Conservation (phyloP, 169 alveolate genomes). For the Plasmodium adleri region DNA sequence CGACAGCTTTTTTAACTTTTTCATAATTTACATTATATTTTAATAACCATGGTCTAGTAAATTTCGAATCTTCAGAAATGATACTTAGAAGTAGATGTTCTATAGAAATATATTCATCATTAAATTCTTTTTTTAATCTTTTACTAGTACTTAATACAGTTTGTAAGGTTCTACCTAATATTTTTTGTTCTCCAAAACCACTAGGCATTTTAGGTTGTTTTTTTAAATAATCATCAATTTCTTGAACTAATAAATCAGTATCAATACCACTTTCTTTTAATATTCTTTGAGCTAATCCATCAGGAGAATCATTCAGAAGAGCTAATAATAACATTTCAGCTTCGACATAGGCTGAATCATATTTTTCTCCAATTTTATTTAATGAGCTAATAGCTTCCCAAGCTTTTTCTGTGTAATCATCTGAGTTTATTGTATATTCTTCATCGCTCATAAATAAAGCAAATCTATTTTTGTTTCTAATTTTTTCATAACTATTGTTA, state of each 20-base stretch:
- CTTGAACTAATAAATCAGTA: conserved; percentile 82
- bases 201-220: conserved; percentile 88
- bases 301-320: conserved; percentile 84
- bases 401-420: conserved; percentile 91
- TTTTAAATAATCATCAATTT: conserved; percentile 85
- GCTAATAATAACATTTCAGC: conserved; percentile 89
- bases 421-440: conserved; percentile 88
- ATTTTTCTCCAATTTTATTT: conserved; percentile 85
- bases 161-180: conserved; percentile 89
- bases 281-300: conserved; percentile 83
- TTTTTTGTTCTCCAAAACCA: conserved; percentile 91
- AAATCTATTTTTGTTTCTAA: not conserved
- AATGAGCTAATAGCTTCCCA: conserved; percentile 91
- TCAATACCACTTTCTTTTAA: conserved; percentile 83
- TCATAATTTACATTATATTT: conserved; percentile 84
- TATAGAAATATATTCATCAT: conserved; percentile 88
- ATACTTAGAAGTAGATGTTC: conserved; percentile 89
- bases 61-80: conserved; percentile 89
- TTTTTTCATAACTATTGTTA: not conserved
- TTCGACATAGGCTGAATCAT: conserved; percentile 89
- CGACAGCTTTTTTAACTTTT: conserved; percentile 88
- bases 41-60: conserved; percentile 88
- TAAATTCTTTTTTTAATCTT: conserved; percentile 86
- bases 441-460: conserved; percentile 76
- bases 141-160: conserved; percentile 85